phyloP scores from a whole-genome alignment of 2,329 filamentous ascomycete genomes.

The Fusarium sp. region DNA sequence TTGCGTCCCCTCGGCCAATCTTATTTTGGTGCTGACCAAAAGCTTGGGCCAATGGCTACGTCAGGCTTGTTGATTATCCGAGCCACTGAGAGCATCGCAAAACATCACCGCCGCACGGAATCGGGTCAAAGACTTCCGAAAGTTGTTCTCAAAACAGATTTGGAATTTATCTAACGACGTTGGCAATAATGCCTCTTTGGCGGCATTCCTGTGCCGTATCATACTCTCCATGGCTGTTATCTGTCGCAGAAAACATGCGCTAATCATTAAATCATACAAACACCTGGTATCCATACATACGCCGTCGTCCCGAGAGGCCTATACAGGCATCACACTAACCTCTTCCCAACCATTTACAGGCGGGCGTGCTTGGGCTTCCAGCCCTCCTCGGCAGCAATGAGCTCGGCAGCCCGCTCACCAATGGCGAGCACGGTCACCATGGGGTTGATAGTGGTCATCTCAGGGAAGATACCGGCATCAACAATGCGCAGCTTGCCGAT shows the following conservation, averaged over 20 bases:
- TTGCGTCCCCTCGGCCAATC: constrained; percentile 19
- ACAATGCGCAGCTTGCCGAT: constrained; percentile 82
- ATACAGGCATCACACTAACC: constrained; percentile 3
- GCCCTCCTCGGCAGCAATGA: constrained; percentile 78
- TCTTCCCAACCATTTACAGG: constrained; percentile 42
- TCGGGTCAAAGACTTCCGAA: constrained; percentile 29
- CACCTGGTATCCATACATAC: constrained; percentile 23
- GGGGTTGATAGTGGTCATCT: constrained; percentile 88
- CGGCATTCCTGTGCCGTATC: not conserved
- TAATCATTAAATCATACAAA: constrained; percentile 37
- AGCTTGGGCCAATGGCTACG: constrained; percentile 2
- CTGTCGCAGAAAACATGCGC: constrained; percentile 24
- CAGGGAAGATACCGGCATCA: constrained; percentile 89
- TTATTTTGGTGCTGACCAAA: constrained; percentile 1
- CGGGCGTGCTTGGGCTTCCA: constrained; percentile 52
- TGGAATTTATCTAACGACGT: constrained; percentile 22
- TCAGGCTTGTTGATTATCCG: constrained; percentile 20
- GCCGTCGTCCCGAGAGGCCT: constrained; percentile 5
- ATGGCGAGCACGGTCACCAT: constrained; percentile 90
- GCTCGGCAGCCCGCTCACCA: constrained; percentile 85
- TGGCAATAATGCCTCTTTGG: constrained; percentile 18
- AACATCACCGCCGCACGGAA: not conserved
- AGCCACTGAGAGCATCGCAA: constrained; percentile 8
- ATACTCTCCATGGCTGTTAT: not conserved
- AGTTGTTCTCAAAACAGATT: not conserved